Evolutionary conservation across 768 basidiomycete genomes (phyloP).

Genomic region (Phanerochaete sordida): DNA sequence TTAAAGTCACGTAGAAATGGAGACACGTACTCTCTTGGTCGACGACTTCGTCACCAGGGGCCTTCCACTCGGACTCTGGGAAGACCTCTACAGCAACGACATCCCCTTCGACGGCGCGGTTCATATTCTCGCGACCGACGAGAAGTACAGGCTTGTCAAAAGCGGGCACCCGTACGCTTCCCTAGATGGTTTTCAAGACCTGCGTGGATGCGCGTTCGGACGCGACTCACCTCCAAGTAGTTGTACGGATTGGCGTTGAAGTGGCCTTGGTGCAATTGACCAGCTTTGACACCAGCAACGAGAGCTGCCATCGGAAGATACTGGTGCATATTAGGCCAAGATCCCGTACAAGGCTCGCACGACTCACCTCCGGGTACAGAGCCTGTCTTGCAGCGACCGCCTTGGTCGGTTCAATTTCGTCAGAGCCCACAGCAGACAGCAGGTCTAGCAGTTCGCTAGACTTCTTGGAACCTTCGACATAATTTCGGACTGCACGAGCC

Average conservation of each 20-base stretch:
- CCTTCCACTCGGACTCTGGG: constrained; percentile 86
- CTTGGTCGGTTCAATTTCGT: constrained; percentile 60
- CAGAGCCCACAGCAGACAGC: constrained; percentile 64
- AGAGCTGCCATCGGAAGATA: constrained; percentile 74
- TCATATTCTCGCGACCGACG: constrained; percentile 90
- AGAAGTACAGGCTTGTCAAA: constrained; percentile 80
- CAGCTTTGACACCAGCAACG: constrained; percentile 80
- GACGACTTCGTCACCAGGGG: constrained; percentile 87
- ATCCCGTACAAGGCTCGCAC: background rate
- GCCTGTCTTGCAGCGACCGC: constrained; percentile 51
- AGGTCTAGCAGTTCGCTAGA: constrained; percentile 74
- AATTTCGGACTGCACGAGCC: constrained; percentile 58
- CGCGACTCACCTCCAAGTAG: constrained; percentile 75
- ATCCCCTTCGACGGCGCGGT: constrained; percentile 92
- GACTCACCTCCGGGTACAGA: constrained; percentile 68
- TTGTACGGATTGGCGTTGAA: constrained; percentile 96
- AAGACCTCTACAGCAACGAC: constrained; percentile 89
- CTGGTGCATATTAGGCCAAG: constrained; percentile 34
- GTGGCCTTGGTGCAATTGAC: constrained; percentile 84
- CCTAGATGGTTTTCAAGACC: constrained; percentile 38
- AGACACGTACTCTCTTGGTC: constrained; percentile 74
- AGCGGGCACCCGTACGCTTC: constrained; percentile 71
- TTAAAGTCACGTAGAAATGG: background rate
- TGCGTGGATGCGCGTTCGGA: background rate
- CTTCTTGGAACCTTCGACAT: constrained; percentile 72